phyloP scores from a whole-genome alignment of 345 rosid species.

The Murraya paniculata region DNA sequence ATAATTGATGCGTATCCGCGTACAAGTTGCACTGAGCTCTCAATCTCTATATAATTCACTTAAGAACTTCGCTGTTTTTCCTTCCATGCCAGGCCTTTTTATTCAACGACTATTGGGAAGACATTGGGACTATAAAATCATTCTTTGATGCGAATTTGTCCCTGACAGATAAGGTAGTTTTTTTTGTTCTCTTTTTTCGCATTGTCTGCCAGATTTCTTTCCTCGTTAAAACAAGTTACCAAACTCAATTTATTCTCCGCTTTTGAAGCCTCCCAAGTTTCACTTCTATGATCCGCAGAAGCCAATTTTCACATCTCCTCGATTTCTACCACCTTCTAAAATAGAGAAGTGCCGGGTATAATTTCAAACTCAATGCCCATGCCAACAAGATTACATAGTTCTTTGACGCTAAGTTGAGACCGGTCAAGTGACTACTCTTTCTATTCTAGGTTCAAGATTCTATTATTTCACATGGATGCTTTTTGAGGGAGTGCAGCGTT shows the following conservation, averaged over 20 bases:
- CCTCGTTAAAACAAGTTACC: slow-evolving; percentile 2
- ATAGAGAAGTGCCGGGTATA: slow-evolving; percentile 77
- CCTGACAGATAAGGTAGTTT: slow-evolving; percentile 65
- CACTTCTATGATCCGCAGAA: slow-evolving; percentile 78
- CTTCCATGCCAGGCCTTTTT: slow-evolving; percentile 73
- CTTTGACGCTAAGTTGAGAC: not conserved
- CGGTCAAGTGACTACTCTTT: too few relatives aligned
- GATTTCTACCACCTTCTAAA: slow-evolving; percentile 89
- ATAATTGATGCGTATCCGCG: not conserved
- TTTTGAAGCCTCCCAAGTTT: slow-evolving; percentile 62
- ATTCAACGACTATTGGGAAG: slow-evolving; percentile 92
- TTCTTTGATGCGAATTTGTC: slow-evolving; percentile 85
- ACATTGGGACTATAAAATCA: slow-evolving; percentile 80
- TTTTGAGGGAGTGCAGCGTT: slow-evolving; percentile 68
- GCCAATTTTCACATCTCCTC: slow-evolving; percentile 79
- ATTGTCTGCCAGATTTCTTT: not conserved
- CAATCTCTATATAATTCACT: not conserved
- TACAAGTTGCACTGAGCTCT: not conserved
- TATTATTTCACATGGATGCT: slow-evolving; percentile 86
- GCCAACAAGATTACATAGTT: not conserved
- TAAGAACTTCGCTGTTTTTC: not conserved
- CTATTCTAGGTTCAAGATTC: slow-evolving; percentile 56
- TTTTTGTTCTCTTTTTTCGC: not conserved
- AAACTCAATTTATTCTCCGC: slow-evolving; percentile 35
- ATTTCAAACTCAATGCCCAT: not conserved